Evolutionary conservation across 1,284 basidiomycete genomes (phyloP), one percentile per base, ranked within the genome.

Genomic region (Sphagnurus paluster): DNA sequence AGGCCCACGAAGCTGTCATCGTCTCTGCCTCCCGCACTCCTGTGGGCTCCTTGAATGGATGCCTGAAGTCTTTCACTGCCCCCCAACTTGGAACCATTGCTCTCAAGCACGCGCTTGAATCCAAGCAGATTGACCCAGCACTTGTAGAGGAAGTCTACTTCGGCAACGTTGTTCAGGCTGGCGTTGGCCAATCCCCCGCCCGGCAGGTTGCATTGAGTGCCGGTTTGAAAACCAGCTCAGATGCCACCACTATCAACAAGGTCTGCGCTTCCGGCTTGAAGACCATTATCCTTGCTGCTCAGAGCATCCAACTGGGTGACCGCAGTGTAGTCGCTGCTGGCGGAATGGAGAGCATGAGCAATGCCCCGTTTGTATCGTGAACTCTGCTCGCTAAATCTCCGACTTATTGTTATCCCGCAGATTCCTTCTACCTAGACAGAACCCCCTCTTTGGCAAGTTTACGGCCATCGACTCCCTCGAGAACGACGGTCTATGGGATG

Each of bases 201-300:
- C 86, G 96, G 53, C 96, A 99, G 69, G 95, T 97, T 50, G 93
- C 90, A 10, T 86, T 98, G 56, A 79, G 74, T 50, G 80, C 94
- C 23, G 96, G 96, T 54, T 75, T 97, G 67, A 85, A 82, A 54
- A 69, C 85, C 17, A 78, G 79, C 50, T 94, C 94, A 28, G 97
- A 99, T 72, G 95, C 95, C 14, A 99, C 97, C 30, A 99, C 97
- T 43, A 89, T 99, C 75, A 99, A 99, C 82, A 97, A 98, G 70
- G 92, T 99, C 62, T 99, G 96, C 67, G 96, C 96, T 3, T 93
- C 89, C 52, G 97, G 96, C 45, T 78, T 99, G 77, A 98, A 99
- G 73, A 78, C 93, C 32, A 82, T 98, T 72, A 96, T 93, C 69
- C 80, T 97, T 54, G 97, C 93, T 44, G 80, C 92, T 29, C 95